Conservation (phyloP, 2,329 filamentous ascomycete species). For the Phoma sp. region DNA sequence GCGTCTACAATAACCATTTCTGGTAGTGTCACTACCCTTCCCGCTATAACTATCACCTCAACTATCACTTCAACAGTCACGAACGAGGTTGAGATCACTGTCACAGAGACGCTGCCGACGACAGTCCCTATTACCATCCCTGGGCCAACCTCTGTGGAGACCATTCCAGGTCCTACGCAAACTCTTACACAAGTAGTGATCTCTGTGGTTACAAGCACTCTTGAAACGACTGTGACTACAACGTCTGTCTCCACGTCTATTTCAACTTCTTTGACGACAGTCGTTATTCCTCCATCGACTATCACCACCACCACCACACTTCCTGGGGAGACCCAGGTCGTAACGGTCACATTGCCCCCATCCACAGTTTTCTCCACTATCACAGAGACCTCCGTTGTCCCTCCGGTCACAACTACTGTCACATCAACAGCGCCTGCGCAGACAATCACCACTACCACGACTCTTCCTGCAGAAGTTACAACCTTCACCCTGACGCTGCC, state of each 20-base stretch:
- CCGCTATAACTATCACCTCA: background rate
- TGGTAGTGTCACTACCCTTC: conserved; percentile 2
- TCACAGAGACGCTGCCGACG: background rate
- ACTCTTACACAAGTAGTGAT: conserved; percentile 10
- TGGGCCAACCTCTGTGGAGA: background rate
- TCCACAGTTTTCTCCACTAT: conserved; percentile 4
- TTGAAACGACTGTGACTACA: conserved; percentile 1
- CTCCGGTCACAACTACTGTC: background rate
- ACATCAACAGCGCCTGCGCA: background rate
- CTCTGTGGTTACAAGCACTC: conserved; percentile 10
- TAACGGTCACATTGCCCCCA: conserved; percentile 23
- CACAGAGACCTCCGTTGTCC: conserved; percentile 1
- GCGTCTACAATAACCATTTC: conserved; percentile 7
- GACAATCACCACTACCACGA: background rate
- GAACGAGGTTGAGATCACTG: background rate
- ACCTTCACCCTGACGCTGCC: background rate
- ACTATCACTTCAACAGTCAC: conserved; percentile 3
- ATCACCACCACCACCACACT: conserved; percentile 25
- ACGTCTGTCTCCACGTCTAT: background rate
- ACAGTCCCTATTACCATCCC: background rate
- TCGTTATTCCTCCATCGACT: conserved; percentile 15
- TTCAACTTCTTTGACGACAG: conserved; percentile 4
- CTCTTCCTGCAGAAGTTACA: background rate
- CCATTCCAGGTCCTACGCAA: conserved; percentile 6
- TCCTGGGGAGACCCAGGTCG: conserved; percentile 18